phyloP scores from a whole-genome alignment of 768 basidiomycete species.

The Pholiota molesta region DNA sequence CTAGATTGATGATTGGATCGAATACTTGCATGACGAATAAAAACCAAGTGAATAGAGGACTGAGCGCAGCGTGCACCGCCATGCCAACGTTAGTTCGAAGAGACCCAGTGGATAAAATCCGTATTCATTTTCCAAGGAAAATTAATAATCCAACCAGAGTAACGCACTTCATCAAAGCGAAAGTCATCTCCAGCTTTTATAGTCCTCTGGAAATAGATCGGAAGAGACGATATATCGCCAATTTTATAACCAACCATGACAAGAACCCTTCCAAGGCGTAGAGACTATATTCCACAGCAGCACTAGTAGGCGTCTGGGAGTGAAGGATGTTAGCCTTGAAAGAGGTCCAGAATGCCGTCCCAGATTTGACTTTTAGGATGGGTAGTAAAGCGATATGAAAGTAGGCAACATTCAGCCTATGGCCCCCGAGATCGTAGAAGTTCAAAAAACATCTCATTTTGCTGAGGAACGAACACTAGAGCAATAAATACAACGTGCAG shows the following conservation, averaged over 20 bases:
- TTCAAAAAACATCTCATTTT: constrained; percentile 48
- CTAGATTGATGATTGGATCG: not conserved
- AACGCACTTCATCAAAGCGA: constrained; percentile 71
- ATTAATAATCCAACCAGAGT: constrained; percentile 69
- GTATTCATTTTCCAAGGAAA: constrained; percentile 66
- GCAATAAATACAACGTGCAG: constrained; percentile 48
- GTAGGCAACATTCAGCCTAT: constrained; percentile 68
- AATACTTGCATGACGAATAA: constrained; percentile 50
- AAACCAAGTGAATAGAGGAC: constrained; percentile 68
- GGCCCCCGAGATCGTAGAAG: constrained; percentile 69
- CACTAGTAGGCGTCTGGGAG: constrained; percentile 64
- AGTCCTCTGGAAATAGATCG: constrained; percentile 27
- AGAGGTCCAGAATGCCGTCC: constrained; percentile 39
- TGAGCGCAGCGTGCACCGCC: constrained; percentile 49
- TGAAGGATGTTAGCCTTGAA: constrained; percentile 48
- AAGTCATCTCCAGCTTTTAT: constrained; percentile 64
- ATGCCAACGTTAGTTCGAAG: constrained; percentile 45
- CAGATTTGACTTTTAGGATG: constrained; percentile 48
- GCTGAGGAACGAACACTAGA: constrained; percentile 62
- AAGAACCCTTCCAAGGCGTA: constrained; percentile 65
- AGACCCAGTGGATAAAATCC: constrained; percentile 53
- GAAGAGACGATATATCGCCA: not conserved
- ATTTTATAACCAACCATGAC: constrained; percentile 40
- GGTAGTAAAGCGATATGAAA: constrained; percentile 64
- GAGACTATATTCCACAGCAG: constrained; percentile 61